These are phyloP conservation scores for Kazachstania sp. DNA, from an alignment of 1,139 yeast genomes.

Conservation along the genomic window DNA sequence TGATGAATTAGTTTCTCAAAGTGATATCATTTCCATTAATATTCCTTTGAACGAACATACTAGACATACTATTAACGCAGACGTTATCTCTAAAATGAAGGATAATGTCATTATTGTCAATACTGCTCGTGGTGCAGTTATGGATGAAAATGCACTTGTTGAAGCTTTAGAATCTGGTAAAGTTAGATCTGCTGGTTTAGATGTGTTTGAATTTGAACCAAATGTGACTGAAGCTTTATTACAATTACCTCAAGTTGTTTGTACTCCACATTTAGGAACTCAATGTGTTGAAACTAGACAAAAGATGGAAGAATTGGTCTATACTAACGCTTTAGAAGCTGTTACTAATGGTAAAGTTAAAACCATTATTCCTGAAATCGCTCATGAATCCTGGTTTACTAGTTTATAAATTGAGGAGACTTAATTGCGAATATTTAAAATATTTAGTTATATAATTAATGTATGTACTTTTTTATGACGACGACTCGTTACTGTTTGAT, in stretches of 20 bases:
- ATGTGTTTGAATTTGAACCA: conserved; percentile 84
- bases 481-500: neutral
- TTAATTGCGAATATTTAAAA: neutral
- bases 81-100: conserved; percentile 49
- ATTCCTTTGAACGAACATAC: conserved; percentile 56
- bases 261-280: conserved; percentile 81
- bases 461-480: neutral
- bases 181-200: conserved; percentile 67
- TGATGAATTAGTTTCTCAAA: conserved; percentile 45
- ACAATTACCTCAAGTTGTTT: conserved; percentile 45
- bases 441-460: neutral
- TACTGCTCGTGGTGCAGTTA: conserved; percentile 69
- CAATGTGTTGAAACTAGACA: conserved; percentile 50
- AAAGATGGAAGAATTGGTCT: conserved; percentile 47
- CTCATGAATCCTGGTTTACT: conserved; percentile 24
- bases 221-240: conserved; percentile 50
- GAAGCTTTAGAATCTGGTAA: conserved; percentile 59
- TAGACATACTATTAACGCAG: conserved; percentile 47
- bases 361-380: conserved; percentile 61
- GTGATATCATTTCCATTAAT: conserved; percentile 55
- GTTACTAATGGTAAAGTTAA: conserved; percentile 53
- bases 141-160: conserved; percentile 57
- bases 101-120: conserved; percentile 56
- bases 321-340: conserved; percentile 33
- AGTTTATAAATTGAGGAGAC: conserved; percentile 4